phyloP scores from a whole-genome alignment of 352 stramenopile species.

The Globisporangium cylindrosporum region DNA sequence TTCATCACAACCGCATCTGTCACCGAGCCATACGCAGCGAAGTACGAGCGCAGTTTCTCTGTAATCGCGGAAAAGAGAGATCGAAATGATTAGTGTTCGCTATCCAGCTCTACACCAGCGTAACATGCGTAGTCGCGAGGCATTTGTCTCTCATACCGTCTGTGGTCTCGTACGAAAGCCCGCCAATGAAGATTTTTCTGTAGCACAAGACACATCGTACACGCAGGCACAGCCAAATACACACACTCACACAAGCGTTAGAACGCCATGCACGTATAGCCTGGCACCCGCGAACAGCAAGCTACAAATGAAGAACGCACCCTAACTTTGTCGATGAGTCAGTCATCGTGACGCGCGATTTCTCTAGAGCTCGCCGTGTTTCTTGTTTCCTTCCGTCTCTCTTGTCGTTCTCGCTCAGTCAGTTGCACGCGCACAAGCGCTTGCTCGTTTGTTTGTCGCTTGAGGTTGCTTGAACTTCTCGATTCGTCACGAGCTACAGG shows the following conservation, averaged over 20 bases:
- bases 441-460: background rate
- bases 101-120: background rate
- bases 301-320: conserved; percentile 18
- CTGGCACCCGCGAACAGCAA: background rate
- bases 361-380: background rate
- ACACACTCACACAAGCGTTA: background rate
- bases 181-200: conserved; percentile 91
- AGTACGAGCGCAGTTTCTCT: conserved; percentile 91
- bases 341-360: conserved; percentile 19
- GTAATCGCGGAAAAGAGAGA: conserved; percentile 9
- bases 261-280: background rate
- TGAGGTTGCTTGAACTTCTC: conserved; percentile 7
- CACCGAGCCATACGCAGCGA: conserved; percentile 85
- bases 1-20: conserved; percentile 94
- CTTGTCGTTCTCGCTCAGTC: background rate
- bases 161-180: conserved; percentile 88
- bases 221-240: conserved; percentile 14
- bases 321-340: conserved; percentile 35
- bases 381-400: conserved; percentile 1
- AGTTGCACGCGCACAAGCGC: background rate
- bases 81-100: conserved; percentile 1
- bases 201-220: conserved; percentile 14
- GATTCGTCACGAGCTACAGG: conserved; percentile 9
- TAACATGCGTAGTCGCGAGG: background rate
- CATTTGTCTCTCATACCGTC: conserved; percentile 46